These are phyloP conservation scores for Coniosporium apollinis DNA, from an alignment of 495 filamentous ascomycete genomes.

Conservation along the genomic window DNA sequence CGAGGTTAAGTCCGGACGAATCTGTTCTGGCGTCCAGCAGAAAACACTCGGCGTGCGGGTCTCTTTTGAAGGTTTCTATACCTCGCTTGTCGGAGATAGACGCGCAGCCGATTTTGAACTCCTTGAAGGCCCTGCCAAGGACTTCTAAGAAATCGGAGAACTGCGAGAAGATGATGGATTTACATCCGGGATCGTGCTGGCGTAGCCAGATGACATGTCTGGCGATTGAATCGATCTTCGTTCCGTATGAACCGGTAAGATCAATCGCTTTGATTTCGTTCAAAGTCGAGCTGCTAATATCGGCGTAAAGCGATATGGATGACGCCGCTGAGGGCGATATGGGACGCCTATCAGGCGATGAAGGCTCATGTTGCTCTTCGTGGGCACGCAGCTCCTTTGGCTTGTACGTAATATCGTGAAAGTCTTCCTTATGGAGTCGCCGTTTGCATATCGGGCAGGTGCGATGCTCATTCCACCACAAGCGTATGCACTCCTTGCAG, in stretches of 20 bases:
- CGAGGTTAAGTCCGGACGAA: slow-evolving; percentile 72
- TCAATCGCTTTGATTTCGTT: slow-evolving; percentile 72
- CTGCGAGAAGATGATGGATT: slow-evolving; percentile 85
- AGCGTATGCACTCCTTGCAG: slow-evolving; percentile 65
- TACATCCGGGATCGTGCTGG: slow-evolving; percentile 67
- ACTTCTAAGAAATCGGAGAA: slow-evolving; percentile 66
- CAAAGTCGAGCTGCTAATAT: slow-evolving; percentile 51
- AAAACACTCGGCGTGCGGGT: slow-evolving; percentile 67
- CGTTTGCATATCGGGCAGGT: slow-evolving; percentile 49
- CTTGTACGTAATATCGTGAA: slow-evolving; percentile 72
- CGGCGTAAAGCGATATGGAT: slow-evolving; percentile 47
- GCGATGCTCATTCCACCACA: slow-evolving; percentile 40
- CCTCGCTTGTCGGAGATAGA: slow-evolving; percentile 46
- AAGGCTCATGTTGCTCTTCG: slow-evolving; percentile 35
- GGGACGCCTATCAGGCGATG: slow-evolving; percentile 4
- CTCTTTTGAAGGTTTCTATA: slow-evolving; percentile 54
- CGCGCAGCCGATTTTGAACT: slow-evolving; percentile 53
- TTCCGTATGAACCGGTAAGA: slow-evolving; percentile 58
- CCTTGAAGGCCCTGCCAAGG: slow-evolving; percentile 44
- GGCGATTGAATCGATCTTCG: slow-evolving; percentile 74
- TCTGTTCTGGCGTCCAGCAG: slow-evolving; percentile 77
- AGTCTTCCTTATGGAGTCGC: slow-evolving; percentile 38
- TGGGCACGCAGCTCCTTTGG: slow-evolving; percentile 52
- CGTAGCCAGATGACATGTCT: slow-evolving; percentile 75
- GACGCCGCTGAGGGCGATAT: slow-evolving; percentile 11